These are phyloP conservation scores for Yamadazyma mexicana DNA, from an alignment of 1,139 yeast genomes.

Conservation along the genomic window DNA sequence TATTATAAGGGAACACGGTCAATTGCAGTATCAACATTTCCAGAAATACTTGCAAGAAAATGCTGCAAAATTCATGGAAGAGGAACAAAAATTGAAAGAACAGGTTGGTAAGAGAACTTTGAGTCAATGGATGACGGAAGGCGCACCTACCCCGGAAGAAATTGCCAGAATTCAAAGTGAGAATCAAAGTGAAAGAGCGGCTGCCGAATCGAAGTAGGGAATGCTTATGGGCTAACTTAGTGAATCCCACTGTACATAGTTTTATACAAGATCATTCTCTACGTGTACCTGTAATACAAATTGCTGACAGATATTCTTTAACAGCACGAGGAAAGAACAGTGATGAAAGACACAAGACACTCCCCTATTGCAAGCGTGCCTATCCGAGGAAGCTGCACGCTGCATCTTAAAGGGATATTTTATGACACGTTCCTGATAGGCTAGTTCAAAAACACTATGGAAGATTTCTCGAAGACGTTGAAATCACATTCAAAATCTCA, in stretches of 20 bases:
- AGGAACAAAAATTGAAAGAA: slow-evolving; percentile 77
- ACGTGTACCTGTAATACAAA: no score
- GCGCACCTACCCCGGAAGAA: slow-evolving; percentile 83
- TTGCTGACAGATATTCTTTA: no score
- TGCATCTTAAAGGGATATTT: no score
- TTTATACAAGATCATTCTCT: background rate
- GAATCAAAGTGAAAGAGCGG: slow-evolving; percentile 47
- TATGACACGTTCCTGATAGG: no score
- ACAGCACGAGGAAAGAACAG: no score
- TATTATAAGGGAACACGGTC: slow-evolving; percentile 88
- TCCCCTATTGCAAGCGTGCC: no score
- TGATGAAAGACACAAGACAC: no score
- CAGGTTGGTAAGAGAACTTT: slow-evolving; percentile 77
- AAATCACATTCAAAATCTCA: no score
- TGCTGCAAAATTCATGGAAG: slow-evolving; percentile 82
- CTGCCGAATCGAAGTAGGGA: background rate
- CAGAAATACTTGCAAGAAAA: slow-evolving; percentile 82
- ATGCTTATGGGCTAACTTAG: background rate
- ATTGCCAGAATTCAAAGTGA: slow-evolving; percentile 67
- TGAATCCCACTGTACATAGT: slow-evolving; percentile 4
- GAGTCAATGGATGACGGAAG: slow-evolving; percentile 81
- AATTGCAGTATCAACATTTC: slow-evolving; percentile 82
- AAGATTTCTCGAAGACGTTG: no score
- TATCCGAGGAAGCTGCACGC: no score
- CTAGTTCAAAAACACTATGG: no score